Percentiles rank a stretch among this genome's conserved stretches.
These are phyloP conservation scores for Dendrostoma leiphaemia DNA, from an alignment of 2,329 filamentous ascomycete species.

Conservation along the genomic window DNA sequence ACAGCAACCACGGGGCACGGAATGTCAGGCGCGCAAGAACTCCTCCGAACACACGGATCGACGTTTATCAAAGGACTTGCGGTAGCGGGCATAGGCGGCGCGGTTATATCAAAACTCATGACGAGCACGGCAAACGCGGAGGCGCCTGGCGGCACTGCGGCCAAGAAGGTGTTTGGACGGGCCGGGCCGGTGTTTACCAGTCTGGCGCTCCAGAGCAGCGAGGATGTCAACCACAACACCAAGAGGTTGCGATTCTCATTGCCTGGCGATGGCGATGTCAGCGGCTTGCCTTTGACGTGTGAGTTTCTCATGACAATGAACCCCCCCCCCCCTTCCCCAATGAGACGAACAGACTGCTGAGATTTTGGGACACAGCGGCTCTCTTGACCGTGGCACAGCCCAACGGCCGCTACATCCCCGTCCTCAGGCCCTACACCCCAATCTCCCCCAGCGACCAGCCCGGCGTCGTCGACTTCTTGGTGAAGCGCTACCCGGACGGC, in stretches of 20 bases:
- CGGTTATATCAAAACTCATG: conserved; percentile 11
- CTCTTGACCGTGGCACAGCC: conserved; percentile 62
- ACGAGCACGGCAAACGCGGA: conserved; percentile 9
- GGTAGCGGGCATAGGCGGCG: conserved; percentile 10
- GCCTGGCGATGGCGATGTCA: conserved; percentile 42
- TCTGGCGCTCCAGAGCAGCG: conserved; percentile 48
- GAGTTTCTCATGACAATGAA: conserved; percentile 23
- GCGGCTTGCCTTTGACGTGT: conserved; percentile 51
- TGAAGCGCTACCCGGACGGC: conserved; percentile 68
- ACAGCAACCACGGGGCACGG: neutral
- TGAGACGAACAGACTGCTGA: too few species aligned
- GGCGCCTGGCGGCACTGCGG: neutral
- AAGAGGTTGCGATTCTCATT: conserved; percentile 57
- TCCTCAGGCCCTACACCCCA: conserved; percentile 66
- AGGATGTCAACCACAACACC: conserved; percentile 57
- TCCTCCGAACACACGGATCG: conserved; percentile 6
- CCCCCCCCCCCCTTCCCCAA: too few species aligned
- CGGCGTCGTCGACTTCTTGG: conserved; percentile 60
- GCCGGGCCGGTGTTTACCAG: conserved; percentile 40
- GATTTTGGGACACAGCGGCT: too few species aligned
- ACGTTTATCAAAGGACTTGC: conserved; percentile 13
- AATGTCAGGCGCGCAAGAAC: conserved; percentile 11
- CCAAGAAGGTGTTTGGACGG: conserved; percentile 15
- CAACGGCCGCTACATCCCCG: conserved; percentile 54
- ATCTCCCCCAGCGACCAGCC: conserved; percentile 50